Evolutionary conservation across 257 asterid species (phyloP), one percentile per base, ranked within the genome.

Genomic region (Knoxia roxburghii): DNA sequence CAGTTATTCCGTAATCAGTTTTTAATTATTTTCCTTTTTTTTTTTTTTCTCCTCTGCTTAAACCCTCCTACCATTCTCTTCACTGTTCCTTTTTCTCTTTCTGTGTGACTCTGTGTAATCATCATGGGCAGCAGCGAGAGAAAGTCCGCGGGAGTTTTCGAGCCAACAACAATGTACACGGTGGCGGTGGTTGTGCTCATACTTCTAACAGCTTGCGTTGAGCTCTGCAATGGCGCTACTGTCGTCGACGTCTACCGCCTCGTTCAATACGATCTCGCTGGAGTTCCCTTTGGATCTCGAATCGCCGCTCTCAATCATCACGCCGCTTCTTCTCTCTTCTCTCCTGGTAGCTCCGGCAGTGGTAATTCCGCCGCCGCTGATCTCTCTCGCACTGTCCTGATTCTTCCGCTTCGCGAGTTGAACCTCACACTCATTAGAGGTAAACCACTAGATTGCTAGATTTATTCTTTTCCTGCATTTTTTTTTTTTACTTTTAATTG

Each of bases 241-340:
- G 92, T 85, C 41, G 95, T 92, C 63, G 98, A 89, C 69, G 98
- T 92, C 2, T 92, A 92, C 81, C 97, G 98, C 26, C 91, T 92
- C 54, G 98, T 89, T 49, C 98, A 92, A 80, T 92, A 89, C 81
- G 97, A 92, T 82, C 75, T 89, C 65, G 76, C 88, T 64, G 96
- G 97, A 48, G 93, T 86, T 65, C 95, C 97, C 10, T 88, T 83
- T 61, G 99, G 99, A 84, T 90, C 99, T 74, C 94, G 97, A 24
- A 74, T 85, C 30, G 92, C 97, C 50, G 79, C 91, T 15, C 90
- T 93, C 73, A 93, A 93, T 75, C 97, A 90, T 77, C 97, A 90
- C 74, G 98, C 98, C 39, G 96, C 87, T 59, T 93, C 99, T 2
- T 82, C 96, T 8, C 72, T 90, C 11, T 80, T 85, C 69, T 81